phyloP scores from a whole-genome alignment of 208 protist species.

The Leishmania lainsoni region DNA sequence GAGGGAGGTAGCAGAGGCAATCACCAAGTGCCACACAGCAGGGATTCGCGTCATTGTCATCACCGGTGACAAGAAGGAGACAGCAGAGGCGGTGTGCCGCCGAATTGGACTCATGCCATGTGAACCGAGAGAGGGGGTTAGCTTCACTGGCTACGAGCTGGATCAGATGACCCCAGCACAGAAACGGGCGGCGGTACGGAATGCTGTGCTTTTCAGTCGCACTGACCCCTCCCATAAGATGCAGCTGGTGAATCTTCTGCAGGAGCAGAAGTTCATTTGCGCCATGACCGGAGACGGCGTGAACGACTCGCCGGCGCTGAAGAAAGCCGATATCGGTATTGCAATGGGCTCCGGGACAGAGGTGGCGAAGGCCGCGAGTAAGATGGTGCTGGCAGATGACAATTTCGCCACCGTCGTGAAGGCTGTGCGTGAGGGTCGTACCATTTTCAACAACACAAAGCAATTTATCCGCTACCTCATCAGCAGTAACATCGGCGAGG shows the following conservation, averaged over 20 bases:
- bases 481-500: slow-evolving; percentile 97
- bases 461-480: slow-evolving; percentile 98
- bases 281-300: slow-evolving; percentile 94
- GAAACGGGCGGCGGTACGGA: slow-evolving; percentile 58
- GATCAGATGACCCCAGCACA: slow-evolving; percentile 60
- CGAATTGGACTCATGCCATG: slow-evolving; percentile 92
- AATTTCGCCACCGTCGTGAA: slow-evolving; percentile 98
- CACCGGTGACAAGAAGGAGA: slow-evolving; percentile 97
- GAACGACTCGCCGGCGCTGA: slow-evolving; percentile 97
- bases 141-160: slow-evolving; percentile 81
- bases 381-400: slow-evolving; percentile 96
- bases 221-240: slow-evolving; percentile 90
- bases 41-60: slow-evolving; percentile 98
- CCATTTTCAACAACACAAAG: slow-evolving; percentile 98
- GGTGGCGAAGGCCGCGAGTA: slow-evolving; percentile 96
- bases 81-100: slow-evolving; percentile 94
- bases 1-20: slow-evolving; percentile 86
- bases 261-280: slow-evolving; percentile 83
- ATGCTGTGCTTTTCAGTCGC: slow-evolving; percentile 80
- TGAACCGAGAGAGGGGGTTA: slow-evolving; percentile 37
- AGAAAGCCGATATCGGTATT: slow-evolving; percentile 98
- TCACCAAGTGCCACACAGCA: slow-evolving; percentile 91
- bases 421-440: slow-evolving; percentile 95
- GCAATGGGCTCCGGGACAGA: slow-evolving; percentile 98
- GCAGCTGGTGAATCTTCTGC: slow-evolving; percentile 80